Evolutionary conservation across 129 eudicot species (phyloP).

Genomic region (Arctium minus): DNA sequence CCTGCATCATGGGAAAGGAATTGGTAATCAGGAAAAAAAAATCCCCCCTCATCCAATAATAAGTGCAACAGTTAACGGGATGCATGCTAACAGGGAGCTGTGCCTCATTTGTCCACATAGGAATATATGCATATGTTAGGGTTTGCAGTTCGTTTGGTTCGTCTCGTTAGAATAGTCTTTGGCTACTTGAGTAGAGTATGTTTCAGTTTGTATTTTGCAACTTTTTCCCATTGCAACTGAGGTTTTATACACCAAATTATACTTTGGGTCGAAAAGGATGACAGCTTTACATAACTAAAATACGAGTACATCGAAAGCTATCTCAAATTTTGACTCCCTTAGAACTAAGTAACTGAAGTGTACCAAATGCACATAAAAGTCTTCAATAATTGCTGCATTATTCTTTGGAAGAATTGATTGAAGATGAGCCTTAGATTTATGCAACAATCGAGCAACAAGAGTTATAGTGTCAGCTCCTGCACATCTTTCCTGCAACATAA

Average conservation of each 20-base stretch:
- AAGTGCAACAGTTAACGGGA: neutral
- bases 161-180: too few species aligned
- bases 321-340: neutral
- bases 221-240: conserved; percentile 13
- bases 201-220: too few species aligned
- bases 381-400: conserved; percentile 68
- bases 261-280: neutral
- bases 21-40: neutral
- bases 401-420: conserved; percentile 74
- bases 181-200: too few species aligned
- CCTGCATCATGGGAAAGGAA: neutral
- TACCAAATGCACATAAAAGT: conserved; percentile 88
- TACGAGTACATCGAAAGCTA: conserved; percentile 1
- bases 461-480: conserved; percentile 84
- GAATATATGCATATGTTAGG: too few species aligned
- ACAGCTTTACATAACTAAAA: conserved; percentile 2
- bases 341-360: conserved; percentile 11
- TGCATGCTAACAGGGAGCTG: too few species aligned
- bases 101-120: too few species aligned
- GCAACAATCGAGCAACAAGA: conserved; percentile 84
- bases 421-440: conserved; percentile 81
- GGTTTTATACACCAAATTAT: neutral
- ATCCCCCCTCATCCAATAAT: neutral
- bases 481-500: conserved; percentile 91
- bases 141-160: too few species aligned